Evolutionary conservation across 2,329 filamentous ascomycete genomes (phyloP).

Genomic region (Botrytis hyacinthi): DNA sequence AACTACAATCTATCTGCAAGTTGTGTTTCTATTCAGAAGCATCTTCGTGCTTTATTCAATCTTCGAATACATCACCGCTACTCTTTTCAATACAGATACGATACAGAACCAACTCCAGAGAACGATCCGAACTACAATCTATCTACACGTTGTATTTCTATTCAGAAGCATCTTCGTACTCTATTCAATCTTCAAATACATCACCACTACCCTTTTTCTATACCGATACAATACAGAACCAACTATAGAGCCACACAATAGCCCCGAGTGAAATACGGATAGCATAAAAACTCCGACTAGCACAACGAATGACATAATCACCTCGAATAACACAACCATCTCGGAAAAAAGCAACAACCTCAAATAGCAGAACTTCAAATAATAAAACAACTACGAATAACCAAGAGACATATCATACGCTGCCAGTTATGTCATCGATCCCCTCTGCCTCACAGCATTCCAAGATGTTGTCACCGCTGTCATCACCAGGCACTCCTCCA

Average conservation of each 20-base stretch:
- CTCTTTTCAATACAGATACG: not conserved
- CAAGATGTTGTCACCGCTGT: not conserved
- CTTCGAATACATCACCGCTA: not conserved
- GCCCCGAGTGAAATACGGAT: not conserved
- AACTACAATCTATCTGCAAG: not conserved
- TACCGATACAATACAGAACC: not conserved
- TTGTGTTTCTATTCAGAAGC: not conserved
- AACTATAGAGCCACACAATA: not conserved
- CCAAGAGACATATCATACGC: not conserved
- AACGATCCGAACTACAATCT: not conserved
- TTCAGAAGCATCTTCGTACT: too few species aligned
- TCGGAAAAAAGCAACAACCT: too few species aligned
- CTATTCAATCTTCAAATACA: too few species aligned
- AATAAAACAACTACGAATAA: not conserved
- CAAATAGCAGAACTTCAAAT: not conserved
- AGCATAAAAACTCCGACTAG: too few species aligned
- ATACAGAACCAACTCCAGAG: not conserved
- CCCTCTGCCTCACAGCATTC: too few species aligned
- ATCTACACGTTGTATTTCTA: not conserved
- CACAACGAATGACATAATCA: too few species aligned
- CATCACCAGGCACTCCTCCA: not conserved
- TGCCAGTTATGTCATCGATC: not conserved
- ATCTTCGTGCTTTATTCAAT: too few species aligned
- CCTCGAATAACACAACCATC: not conserved
- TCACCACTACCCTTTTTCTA: not conserved